Evolutionary conservation across 257 asterid genomes (phyloP), one percentile per base, ranked within the genome.

Genomic region (Plantago ovata): DNA sequence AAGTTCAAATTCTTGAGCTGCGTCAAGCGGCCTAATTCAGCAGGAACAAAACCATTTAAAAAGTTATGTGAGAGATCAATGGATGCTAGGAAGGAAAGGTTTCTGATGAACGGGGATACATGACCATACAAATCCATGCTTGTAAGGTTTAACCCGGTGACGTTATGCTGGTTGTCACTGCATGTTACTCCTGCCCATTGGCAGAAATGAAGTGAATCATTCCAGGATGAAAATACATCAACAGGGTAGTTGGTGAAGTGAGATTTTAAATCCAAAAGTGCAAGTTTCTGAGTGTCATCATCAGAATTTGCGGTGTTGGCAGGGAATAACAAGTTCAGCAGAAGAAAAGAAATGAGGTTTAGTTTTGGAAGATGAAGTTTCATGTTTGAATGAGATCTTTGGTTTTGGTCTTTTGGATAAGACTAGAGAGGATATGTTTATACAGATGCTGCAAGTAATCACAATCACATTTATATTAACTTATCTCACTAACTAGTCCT

Each of bases 1-100:
- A 54, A 54, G 60, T 54, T 54, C 60, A 54, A 54, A 39, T 54
- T 54, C 45, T 28, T 18, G 45, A 54, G 60, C 28, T 48, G 20
- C 45, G 45, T 54, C 45, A 54, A 36, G 45, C 15, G 45, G 15
- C 60, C 60, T 54, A 54, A 33, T 39, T 54, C 45, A 20, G 38
- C 23, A 54, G 60, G 60, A 54, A 54, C 8, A 24, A 14, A 22
- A 54, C 60, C 60, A 33, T 20, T 36, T 8, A 54, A 36, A 2
- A 36, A 36, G 41, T 54, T 54, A 3, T 33, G 24, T 3, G 60
- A 54, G 15, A 54, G 60, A 18, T 54, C 60, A 54, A 33, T 9
- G 8, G 44, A 36, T 54, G 28, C 43, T 24, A 54, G 38, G 33
- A 54, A 54, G 33, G 60, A 33, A n/a, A 54, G 60, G 22, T 54